Evolutionary conservation across 2,329 filamentous ascomycete species (phyloP), one percentile per base, ranked within the genome.

Genomic region (Arthrobotrys iridis): DNA sequence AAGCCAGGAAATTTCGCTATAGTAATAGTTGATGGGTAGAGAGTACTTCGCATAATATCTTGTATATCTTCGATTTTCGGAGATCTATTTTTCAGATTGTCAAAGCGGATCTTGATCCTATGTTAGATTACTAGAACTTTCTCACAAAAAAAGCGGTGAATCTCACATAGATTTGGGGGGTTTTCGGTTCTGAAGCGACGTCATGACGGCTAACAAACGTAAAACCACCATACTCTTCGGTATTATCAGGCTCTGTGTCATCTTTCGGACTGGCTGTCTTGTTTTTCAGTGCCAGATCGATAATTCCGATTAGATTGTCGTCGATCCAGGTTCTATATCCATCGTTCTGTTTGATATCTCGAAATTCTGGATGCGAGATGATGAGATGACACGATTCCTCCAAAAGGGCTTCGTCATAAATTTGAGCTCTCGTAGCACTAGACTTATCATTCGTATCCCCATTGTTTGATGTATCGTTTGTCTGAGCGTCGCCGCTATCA

Each of bases 331-430:
- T 5, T 28, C 30, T 59, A 20, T 59, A 59, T 4, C 24, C 11
- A 5, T 59, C 55, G 3, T 5, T 59, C 6, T 2, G 28, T 15
- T 11, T 18, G 2, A 1, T 8, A 18, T 62, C 55, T 6, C 43
- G 13, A 18, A 70, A 70, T 2, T 13, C n/a, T 10, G 65, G 65
- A 15, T 70, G 35, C 0, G 65, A 50, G 15, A 70, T 37, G 4
- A 70, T 55, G 2, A 70, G 11, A 46, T 70, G 55, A 45, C 65
- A 70, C 3, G 33, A 24, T 15, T 35, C 50, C 28, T 55, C 43
- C 11, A 41, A 13, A 5, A 70, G 20, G 4, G 43, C 37, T 28
- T 70, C 55, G 26, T 70, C 55, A 10, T 62, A 62, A 18, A 48
- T 20, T 20, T 59, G 41, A 7, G 7, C 37, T 18, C 28, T 26